Evolutionary conservation across 176 grass and related monocot species (phyloP).

Genomic region (Carex parvula): DNA sequence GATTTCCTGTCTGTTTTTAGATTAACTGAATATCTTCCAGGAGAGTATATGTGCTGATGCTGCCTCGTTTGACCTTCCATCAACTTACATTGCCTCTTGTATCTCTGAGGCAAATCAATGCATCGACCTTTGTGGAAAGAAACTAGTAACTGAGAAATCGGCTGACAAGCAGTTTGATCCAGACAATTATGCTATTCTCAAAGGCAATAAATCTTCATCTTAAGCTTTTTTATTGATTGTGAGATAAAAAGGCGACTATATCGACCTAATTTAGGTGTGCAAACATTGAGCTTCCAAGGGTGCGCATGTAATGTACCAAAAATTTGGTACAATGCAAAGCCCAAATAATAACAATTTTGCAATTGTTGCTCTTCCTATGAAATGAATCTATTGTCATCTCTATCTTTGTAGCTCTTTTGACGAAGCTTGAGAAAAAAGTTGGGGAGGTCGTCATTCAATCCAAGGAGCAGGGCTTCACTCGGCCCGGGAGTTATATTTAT

Average conservation of each 20-base stretch:
- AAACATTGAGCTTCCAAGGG: background rate
- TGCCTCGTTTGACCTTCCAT: conserved; percentile 87
- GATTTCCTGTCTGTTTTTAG: conserved; percentile 18
- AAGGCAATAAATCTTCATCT: conserved; percentile 39
- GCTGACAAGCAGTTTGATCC: conserved; percentile 89
- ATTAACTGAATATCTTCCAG: conserved; percentile 32
- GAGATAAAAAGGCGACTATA: background rate
- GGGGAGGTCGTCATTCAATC: conserved; percentile 67
- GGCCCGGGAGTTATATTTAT: conserved; percentile 72
- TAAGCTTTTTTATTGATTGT: background rate
- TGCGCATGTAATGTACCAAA: background rate
- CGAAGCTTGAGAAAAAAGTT: conserved; percentile 82
- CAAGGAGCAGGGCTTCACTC: conserved; percentile 81
- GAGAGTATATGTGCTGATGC: conserved; percentile 98
- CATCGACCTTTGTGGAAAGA: conserved; percentile 64
- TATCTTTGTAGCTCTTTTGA: conserved; percentile 66
- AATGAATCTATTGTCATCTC: conserved; percentile 8
- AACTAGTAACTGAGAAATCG: conserved; percentile 57
- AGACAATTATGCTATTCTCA: conserved; percentile 97
- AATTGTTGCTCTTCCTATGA: conserved; percentile 10
- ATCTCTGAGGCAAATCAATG: conserved; percentile 88
- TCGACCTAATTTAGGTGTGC: background rate
- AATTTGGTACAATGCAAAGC: conserved; percentile 4
- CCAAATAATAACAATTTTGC: background rate
- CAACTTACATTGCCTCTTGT: conserved; percentile 62